Percentiles rank a stretch among this genome's conserved stretches.
Conservation (phyloP, 352 stramenopile species). For the Phytophthora hibernalis region DNA sequence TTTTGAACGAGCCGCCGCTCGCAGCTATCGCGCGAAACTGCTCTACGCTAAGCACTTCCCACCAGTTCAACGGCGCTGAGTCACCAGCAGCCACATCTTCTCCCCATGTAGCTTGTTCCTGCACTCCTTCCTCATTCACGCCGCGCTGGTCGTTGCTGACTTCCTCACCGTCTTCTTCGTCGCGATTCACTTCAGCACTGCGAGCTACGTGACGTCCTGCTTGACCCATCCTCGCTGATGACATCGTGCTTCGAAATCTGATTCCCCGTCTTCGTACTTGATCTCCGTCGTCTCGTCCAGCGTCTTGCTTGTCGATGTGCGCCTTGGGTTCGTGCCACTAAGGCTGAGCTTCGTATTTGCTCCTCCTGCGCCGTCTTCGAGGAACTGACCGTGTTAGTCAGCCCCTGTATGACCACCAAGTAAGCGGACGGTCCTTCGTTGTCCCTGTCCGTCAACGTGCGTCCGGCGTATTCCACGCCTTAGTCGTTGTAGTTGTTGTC, state of each 20-base stretch:
- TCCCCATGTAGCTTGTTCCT: not conserved
- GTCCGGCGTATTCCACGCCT: too few relatives aligned
- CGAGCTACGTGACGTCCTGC: too few relatives aligned
- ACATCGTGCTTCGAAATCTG: too few relatives aligned
- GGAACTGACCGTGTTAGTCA: not conserved
- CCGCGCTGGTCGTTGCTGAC: not conserved
- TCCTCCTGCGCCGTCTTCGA: not conserved
- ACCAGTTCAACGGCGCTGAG: not conserved
- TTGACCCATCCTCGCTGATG: too few relatives aligned
- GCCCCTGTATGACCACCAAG: too few relatives aligned
- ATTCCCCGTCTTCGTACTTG: not conserved
- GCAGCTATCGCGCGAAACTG: not conserved
- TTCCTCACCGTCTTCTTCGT: too few relatives aligned
- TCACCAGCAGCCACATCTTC: not conserved
- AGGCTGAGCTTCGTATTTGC: slow-evolving; percentile 1
- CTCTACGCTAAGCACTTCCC: not conserved
- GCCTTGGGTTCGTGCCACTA: not conserved
- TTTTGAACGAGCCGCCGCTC: too few relatives aligned
- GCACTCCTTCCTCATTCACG: not conserved
- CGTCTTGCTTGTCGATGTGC: not conserved
- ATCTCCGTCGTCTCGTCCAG: not conserved
- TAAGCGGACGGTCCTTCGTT: too few relatives aligned
- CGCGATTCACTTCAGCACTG: not conserved
- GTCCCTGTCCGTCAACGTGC: too few relatives aligned
- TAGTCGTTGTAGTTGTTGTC: too few relatives aligned